Conservation (phyloP, 2,329 filamentous ascomycete genomes). For the Trichoderma brevicompactum region DNA sequence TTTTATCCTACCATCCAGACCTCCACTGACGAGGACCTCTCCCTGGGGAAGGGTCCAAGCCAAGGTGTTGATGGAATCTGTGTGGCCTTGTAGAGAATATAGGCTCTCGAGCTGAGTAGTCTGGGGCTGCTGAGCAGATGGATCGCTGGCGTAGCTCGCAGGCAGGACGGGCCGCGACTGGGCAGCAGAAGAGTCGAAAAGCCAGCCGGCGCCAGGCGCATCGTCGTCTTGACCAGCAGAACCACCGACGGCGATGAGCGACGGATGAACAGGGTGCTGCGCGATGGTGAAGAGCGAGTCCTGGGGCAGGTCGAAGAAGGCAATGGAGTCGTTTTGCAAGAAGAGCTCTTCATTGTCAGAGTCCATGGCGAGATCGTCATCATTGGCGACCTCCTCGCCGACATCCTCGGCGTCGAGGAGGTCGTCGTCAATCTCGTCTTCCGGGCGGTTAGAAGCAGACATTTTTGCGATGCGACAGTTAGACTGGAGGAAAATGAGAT, state of each 20-base stretch:
- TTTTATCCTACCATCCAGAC: conserved; percentile 81
- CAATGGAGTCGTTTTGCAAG: conserved; percentile 88
- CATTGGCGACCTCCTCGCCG: conserved; percentile 71
- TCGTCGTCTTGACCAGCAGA: conserved; percentile 63
- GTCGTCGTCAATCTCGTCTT: conserved; percentile 47
- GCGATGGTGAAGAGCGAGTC: conserved; percentile 96
- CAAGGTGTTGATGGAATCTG: conserved; percentile 86
- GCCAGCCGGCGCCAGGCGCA: conserved; percentile 77
- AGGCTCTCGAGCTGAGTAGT: conserved; percentile 66
- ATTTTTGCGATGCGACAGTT: conserved; percentile 33
- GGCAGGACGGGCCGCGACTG: conserved; percentile 72
- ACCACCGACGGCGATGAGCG: conserved; percentile 85
- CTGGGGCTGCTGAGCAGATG: conserved; percentile 52
- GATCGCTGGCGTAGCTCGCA: conserved; percentile 71
- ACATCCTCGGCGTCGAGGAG: conserved; percentile 79
- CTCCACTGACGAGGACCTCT: conserved; percentile 83
- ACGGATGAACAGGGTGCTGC: conserved; percentile 79
- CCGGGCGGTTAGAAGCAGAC: conserved; percentile 39
- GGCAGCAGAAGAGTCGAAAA: conserved; percentile 75
- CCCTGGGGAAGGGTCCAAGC: conserved; percentile 82
- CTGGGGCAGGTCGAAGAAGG: conserved; percentile 87
- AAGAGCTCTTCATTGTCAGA: conserved; percentile 74
- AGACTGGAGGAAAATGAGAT: not conserved
- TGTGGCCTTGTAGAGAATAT: conserved; percentile 83
- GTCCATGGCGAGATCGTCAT: conserved; percentile 80